Conservation (phyloP, 176 grass and related monocot genomes). For the Carex pumila region DNA sequence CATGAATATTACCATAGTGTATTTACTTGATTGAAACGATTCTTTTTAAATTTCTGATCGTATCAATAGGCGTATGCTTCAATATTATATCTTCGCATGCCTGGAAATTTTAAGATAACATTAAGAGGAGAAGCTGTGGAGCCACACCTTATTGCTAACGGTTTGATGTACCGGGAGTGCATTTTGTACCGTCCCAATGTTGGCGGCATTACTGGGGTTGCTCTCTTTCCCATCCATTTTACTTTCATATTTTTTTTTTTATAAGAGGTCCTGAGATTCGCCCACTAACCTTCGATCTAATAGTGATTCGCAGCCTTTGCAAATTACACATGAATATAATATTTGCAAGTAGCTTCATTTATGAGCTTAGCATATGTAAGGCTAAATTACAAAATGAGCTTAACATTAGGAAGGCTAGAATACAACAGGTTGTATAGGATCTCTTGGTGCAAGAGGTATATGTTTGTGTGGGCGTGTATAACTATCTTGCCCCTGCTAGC, state of each 20-base stretch:
- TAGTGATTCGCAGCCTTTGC: neutral
- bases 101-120: slow-evolving; percentile 74
- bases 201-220: slow-evolving; percentile 56
- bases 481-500: neutral
- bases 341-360: neutral
- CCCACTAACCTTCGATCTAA: neutral
- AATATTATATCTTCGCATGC: slow-evolving; percentile 81
- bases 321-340: neutral
- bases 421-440: too few relatives aligned
- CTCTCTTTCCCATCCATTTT: neutral
- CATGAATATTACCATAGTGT: neutral
- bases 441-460: too few relatives aligned
- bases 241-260: neutral
- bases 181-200: slow-evolving; percentile 85
- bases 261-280: neutral
- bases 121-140: slow-evolving; percentile 61
- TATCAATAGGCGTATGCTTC: slow-evolving; percentile 81
- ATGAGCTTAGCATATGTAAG: neutral
- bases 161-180: slow-evolving; percentile 88
- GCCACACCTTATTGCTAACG: slow-evolving; percentile 63
- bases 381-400: too few relatives aligned
- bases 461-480: neutral
- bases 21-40: slow-evolving; percentile 32
- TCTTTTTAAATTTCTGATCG: slow-evolving; percentile 28
- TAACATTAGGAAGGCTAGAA: too few relatives aligned